These are phyloP conservation scores for Syncephalis plumigaleata DNA, from an alignment of 371 early-diverging fungal genomes.

Conservation along the genomic window DNA sequence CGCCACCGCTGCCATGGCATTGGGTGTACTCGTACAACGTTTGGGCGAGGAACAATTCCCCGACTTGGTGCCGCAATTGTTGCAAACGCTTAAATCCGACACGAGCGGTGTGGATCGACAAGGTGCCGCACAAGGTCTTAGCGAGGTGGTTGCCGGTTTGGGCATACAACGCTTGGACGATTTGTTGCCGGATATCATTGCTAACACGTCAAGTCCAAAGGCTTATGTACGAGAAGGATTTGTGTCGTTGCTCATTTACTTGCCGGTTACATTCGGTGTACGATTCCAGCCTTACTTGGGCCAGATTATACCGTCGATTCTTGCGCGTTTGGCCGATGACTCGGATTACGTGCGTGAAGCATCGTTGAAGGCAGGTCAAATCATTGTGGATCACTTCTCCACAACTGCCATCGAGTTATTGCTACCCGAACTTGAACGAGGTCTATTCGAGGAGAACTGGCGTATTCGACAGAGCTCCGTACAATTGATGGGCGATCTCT, in stretches of 20 bases:
- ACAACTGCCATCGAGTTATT: constrained; percentile 73
- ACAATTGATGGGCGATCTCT: constrained; percentile 86
- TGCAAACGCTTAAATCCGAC: constrained; percentile 67
- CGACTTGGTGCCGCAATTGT: constrained; percentile 66
- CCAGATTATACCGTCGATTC: constrained; percentile 68
- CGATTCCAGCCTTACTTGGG: constrained; percentile 81
- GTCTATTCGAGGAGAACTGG: constrained; percentile 84
- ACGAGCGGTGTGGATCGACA: constrained; percentile 85
- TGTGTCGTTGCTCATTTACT: constrained; percentile 80
- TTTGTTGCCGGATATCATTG: constrained; percentile 77
- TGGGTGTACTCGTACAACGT: constrained; percentile 80
- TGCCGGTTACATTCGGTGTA: constrained; percentile 87
- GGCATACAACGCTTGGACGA: constrained; percentile 77
- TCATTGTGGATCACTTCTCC: constrained; percentile 82
- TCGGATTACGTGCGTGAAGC: constrained; percentile 87
- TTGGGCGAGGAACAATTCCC: constrained; percentile 91
- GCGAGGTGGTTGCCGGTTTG: constrained; percentile 82
- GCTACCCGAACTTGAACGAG: constrained; percentile 80
- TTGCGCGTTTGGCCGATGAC: constrained; percentile 90
- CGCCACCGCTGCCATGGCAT: constrained; percentile 80
- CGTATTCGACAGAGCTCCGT: constrained; percentile 89
- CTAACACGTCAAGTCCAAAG: constrained; percentile 54
- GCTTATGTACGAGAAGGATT: constrained; percentile 90
- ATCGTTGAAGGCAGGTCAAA: constrained; percentile 78
- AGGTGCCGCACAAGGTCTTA: constrained; percentile 94